phyloP scores from a whole-genome alignment of 345 rosid species.

The Durio zibethinus region DNA sequence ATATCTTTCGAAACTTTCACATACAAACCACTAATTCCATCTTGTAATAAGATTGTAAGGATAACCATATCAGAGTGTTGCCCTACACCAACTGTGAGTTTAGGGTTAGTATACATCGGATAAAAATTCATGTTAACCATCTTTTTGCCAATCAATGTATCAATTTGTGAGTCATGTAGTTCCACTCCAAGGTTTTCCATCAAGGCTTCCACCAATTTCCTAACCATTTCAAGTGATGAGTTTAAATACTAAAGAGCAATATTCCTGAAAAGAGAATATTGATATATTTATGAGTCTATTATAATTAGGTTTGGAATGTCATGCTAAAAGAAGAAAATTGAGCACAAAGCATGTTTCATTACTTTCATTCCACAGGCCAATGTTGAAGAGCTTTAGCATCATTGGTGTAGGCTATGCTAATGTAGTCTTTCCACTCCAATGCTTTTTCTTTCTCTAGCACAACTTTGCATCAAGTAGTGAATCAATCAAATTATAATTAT shows the following conservation, averaged over 20 bases:
- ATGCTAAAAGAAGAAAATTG: too few species aligned
- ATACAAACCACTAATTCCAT: slow-evolving; percentile 55
- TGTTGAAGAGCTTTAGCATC: too few species aligned
- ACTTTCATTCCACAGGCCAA: slow-evolving; percentile 44
- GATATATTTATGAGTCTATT: too few species aligned
- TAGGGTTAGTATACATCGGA: slow-evolving; percentile 53
- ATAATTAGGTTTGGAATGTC: not conserved
- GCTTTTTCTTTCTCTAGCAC: not conserved
- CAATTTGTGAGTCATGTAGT: slow-evolving; percentile 32
- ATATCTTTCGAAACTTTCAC: slow-evolving; percentile 35
- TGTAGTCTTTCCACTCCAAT: slow-evolving; percentile 57
- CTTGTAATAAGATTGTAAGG: slow-evolving; percentile 49
- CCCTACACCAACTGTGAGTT: slow-evolving; percentile 53
- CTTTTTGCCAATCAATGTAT: slow-evolving; percentile 36
- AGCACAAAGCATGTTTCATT: not conserved
- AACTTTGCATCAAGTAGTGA: too few species aligned
- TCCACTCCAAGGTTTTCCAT: slow-evolving; percentile 43
- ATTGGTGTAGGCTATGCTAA: too few species aligned
- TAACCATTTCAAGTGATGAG: slow-evolving; percentile 41
- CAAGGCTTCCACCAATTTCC: slow-evolving; percentile 32
- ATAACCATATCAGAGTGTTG: slow-evolving; percentile 59
- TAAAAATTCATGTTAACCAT: slow-evolving; percentile 61
- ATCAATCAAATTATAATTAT: too few species aligned
- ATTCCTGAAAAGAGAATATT: slow-evolving; percentile 22
- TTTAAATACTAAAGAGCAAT: slow-evolving; percentile 41